Evolutionary conservation across 495 filamentous ascomycete species (phyloP), one percentile per base, ranked within the genome.

Genomic region (Podospora pseudoanserina): DNA sequence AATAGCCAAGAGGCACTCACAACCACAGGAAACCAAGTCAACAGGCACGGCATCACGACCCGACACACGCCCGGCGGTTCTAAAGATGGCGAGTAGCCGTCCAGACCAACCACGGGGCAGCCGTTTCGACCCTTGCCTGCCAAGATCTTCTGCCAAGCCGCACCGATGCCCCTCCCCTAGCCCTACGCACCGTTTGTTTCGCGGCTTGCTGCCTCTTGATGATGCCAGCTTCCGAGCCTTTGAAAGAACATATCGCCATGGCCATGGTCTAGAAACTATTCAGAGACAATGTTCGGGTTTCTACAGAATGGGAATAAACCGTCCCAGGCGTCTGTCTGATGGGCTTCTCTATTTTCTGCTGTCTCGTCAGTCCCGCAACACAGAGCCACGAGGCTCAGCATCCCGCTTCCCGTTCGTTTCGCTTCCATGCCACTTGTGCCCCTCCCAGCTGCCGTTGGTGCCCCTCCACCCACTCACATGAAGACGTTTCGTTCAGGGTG

Each of bases 161-260:
- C 32, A n/a, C 1, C 32, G 34, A 63, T 63, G 62, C 71, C 73
- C 71, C 73, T 75, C 65, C 70, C 63, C 69, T 68, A 75, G 71
- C 71, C 73, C 73, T 75, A 75, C 64, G 73, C 68, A 70, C 62
- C 53, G 60, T 68, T 34, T 32, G 39, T 23, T 63, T 60, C 13
- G 62, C 57, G 64, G 68, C 44, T 67, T 63, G 23, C 61, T 63
- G 49, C 65, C 19, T 53, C 30, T 56, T 58, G 9, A n/a, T 1
- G 23, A 32, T 63, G 60, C 60, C 60, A 63, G 60, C 28, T 26
- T 32, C 60, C 60, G 60, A 63, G 39, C 23, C 60, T 13, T 16
- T 20, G 30, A 32, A 26, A 61, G 27, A 23, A 27, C 26, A 4
- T 32, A 18, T 26, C 5, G 3, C 30, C 20, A 39, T 18, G n/a